Conservation (phyloP, 495 filamentous ascomycete genomes). For the Aspergillus bridgeri region DNA sequence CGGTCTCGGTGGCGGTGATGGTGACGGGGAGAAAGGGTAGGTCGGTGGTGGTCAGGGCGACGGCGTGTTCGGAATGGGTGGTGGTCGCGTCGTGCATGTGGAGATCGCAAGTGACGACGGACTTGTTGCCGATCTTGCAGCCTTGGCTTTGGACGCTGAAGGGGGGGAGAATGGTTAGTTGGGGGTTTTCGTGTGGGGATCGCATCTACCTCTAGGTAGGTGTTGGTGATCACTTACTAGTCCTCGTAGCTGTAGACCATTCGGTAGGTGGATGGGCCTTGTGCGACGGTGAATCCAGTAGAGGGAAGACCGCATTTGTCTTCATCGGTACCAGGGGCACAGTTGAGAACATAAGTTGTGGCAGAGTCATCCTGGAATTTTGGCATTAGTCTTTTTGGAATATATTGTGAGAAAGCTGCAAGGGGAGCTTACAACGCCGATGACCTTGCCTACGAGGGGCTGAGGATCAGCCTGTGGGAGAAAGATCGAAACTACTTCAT, state of each 20-base stretch:
- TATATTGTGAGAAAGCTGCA: not conserved
- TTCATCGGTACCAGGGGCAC: constrained; percentile 1
- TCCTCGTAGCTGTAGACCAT: constrained; percentile 10
- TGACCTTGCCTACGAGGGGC: constrained; percentile 14
- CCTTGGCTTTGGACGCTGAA: constrained; percentile 25
- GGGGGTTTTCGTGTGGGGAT: not conserved
- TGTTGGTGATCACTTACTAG: constrained; percentile 11
- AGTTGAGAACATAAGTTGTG: constrained; percentile 16
- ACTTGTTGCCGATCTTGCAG: constrained; percentile 31
- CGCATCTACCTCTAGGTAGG: not conserved
- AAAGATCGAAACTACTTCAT: constrained; percentile 28
- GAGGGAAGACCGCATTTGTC: constrained; percentile 5
- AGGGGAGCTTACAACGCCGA: constrained; percentile 21
- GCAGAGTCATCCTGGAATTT: constrained; percentile 8
- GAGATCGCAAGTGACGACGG: constrained; percentile 29
- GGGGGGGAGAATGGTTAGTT: constrained; percentile 6
- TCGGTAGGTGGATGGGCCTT: constrained; percentile 4
- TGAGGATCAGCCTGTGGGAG: constrained; percentile 19
- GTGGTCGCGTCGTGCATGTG: constrained; percentile 10
- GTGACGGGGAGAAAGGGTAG: constrained; percentile 31
- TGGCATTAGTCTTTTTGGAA: constrained; percentile 1
- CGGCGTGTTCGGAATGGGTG: constrained; percentile 21
- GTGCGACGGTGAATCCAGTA: constrained; percentile 6
- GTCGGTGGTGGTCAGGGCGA: constrained; percentile 14
- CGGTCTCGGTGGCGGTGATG: constrained; percentile 21